These are phyloP conservation scores for Pirum gemmata DNA, from an alignment of 78 protist species.

Conservation along the genomic window DNA sequence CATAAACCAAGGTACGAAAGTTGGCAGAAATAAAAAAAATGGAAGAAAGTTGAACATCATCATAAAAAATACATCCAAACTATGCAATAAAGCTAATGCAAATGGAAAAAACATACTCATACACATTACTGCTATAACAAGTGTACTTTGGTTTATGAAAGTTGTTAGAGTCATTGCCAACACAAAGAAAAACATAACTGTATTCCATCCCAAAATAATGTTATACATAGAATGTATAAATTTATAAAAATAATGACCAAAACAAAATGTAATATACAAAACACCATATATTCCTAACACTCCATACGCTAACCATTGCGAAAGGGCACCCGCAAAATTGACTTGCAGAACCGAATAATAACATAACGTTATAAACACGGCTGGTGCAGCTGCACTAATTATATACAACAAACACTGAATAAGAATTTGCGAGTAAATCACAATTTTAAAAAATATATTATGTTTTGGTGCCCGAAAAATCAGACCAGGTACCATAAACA, in stretches of 20 bases:
- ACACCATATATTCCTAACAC: background rate
- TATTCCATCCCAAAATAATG: background rate
- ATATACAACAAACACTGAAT: background rate
- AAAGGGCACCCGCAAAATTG: background rate
- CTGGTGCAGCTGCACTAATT: background rate
- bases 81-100: background rate
- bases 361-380: background rate
- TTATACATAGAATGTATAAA: slow-evolving; percentile 14
- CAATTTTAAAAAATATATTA: background rate
- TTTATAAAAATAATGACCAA: background rate
- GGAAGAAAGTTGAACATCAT: slow-evolving; percentile 23
- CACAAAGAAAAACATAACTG: background rate
- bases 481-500: background rate
- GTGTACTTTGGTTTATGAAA: background rate
- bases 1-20: background rate
- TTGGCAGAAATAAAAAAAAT: slow-evolving; percentile 31
- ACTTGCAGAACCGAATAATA: background rate
- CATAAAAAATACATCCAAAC: background rate
- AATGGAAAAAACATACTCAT: background rate
- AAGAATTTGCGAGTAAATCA: background rate
- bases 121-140: background rate
- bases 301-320: background rate
- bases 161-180: background rate
- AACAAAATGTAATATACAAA: slow-evolving; percentile 3
- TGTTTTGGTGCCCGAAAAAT: background rate